A percentile compares a stretch with the other conserved stretches of the same genome.
Conservation (phyloP, 495 filamentous ascomycete species). For the Aspergillus egyptiacus region DNA sequence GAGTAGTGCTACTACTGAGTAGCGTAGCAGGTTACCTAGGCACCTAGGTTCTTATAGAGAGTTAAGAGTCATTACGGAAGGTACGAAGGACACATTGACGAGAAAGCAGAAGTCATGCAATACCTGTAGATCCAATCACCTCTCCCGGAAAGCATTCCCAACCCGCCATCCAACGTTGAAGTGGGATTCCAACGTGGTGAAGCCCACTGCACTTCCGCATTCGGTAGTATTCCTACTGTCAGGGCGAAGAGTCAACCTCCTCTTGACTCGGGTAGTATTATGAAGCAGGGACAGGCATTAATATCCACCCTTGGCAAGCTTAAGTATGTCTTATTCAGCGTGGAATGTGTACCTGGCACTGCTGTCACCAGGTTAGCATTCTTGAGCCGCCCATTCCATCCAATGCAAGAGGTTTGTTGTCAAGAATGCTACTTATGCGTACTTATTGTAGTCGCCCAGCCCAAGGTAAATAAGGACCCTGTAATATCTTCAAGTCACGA, state of each 20-base stretch:
- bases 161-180: too few relatives aligned
- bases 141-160: neutral
- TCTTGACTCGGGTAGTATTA: neutral
- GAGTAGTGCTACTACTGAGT: too few relatives aligned
- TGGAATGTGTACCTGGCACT: neutral
- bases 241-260: conserved; percentile 1
- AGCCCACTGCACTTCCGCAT: conserved; percentile 17
- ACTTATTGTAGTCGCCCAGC: too few relatives aligned
- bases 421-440: too few relatives aligned
- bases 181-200: conserved; percentile 1
- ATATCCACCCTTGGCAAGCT: too few relatives aligned
- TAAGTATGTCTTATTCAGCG: neutral
- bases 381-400: neutral
- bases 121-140: too few relatives aligned
- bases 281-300: neutral
- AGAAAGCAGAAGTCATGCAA: conserved; percentile 8
- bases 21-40: too few relatives aligned
- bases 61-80: conserved; percentile 8
- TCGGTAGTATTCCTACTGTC: conserved; percentile 13
- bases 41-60: neutral
- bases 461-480: too few relatives aligned
- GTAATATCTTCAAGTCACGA: too few relatives aligned
- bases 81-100: conserved; percentile 5
- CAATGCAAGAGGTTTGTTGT: conserved; percentile 2
- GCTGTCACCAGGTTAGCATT: neutral